Evolutionary conservation across 2,329 filamentous ascomycete genomes (phyloP).

Genomic region (Diaporthe velutina): DNA sequence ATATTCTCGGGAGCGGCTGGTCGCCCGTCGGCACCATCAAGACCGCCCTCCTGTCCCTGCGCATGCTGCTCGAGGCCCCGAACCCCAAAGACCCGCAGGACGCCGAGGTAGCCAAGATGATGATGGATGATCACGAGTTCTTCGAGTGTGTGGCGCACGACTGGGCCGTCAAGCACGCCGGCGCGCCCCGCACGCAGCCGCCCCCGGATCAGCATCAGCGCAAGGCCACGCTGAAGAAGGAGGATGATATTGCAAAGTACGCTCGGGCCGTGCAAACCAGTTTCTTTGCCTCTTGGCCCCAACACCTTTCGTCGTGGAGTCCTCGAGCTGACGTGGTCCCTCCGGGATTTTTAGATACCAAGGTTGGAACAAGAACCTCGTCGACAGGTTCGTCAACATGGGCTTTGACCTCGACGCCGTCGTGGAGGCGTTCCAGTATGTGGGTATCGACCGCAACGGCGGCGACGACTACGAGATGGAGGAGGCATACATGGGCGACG

Average conservation of each 20-base stretch:
- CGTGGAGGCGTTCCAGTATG: slow-evolving; percentile 83
- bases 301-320: not conserved
- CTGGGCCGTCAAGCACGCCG: slow-evolving; percentile 89
- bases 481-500: slow-evolving; percentile 89
- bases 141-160: slow-evolving; percentile 88
- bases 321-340: slow-evolving; percentile 32
- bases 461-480: slow-evolving; percentile 89
- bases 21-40: slow-evolving; percentile 97
- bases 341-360: slow-evolving; percentile 72
- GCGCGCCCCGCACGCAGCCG: slow-evolving; percentile 70
- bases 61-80: slow-evolving; percentile 91
- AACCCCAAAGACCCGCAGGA: slow-evolving; percentile 98
- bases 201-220: slow-evolving; percentile 56
- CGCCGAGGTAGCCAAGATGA: slow-evolving; percentile 92
- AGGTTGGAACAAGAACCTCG: slow-evolving; percentile 86
- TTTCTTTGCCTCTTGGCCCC: not conserved
- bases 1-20: slow-evolving; percentile 91
- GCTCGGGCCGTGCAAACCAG: slow-evolving; percentile 37
- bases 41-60: slow-evolving; percentile 91
- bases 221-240: slow-evolving; percentile 65
- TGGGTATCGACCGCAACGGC: slow-evolving; percentile 83
- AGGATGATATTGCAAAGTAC: slow-evolving; percentile 65
- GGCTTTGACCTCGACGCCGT: slow-evolving; percentile 91
- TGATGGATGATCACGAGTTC: slow-evolving; percentile 81
- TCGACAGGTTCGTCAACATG: slow-evolving; percentile 90